Base-by-base conservation (phyloP, 1,139 yeast genomes). In the Yamadazyma buinensis region DNA sequence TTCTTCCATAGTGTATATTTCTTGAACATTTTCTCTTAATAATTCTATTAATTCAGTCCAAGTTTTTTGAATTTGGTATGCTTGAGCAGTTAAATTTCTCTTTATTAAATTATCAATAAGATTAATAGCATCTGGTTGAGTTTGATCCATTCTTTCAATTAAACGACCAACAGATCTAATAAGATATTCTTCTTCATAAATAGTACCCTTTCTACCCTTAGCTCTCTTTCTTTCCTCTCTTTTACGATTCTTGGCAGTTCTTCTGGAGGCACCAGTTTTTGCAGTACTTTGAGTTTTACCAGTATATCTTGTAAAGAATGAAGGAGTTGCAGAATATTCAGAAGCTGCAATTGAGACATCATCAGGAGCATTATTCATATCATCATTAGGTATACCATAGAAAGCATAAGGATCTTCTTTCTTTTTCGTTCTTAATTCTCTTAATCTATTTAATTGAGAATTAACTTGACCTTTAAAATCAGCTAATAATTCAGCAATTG, bases 241-340 rank as follows among this genome's bases (percentile, higher is more conserved):
- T 57, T 96, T 86, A 43, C 80, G 77, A 59, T 90, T 92, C 62
- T 92, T 94, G 8, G 95, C 75, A 0, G 98, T 88, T 51, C 83
- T 77, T 59, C 98, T 77, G 0, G 97, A 83, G 1, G 94, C 97
- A 18, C 97, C 97, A 0, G 98, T 92, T 55, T 85, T 84, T 5
- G 97, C 98, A 3, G 98, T 92, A 15, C 96, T 95, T 1, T 84
- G 73, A 1, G 97, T 88, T 59, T 90, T 88, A 44, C 97, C 97
- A 0, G 99, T 92, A 57, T 92, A 92, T 53, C 95, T 75, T 0
- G 98, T 92, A 61, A 88, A 85, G 56, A 90, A 86, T 0, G 97
- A 88, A 20, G 94, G 95, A 10, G 88, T 83, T 0, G 96, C 85
- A 0, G 96, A 84, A 0, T 96, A 82, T 55, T 88, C 97, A 0